phyloP scores from a whole-genome alignment of 805 yeast genomes.

The Candida xyloterini region DNA sequence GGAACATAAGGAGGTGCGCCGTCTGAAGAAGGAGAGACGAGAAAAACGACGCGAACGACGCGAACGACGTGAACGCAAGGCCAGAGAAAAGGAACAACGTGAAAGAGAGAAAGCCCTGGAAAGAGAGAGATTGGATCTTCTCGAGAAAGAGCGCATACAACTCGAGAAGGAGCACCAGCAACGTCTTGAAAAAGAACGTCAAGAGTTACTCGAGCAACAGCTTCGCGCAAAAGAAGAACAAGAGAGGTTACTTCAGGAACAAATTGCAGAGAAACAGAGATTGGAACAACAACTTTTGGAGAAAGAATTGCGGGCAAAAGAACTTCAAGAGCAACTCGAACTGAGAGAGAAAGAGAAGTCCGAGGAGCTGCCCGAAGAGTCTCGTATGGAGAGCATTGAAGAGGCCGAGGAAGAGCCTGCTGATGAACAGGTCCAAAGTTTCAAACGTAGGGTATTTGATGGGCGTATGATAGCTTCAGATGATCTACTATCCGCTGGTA shows the following conservation, averaged over 20 bases:
- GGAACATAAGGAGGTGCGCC: constrained; percentile 1
- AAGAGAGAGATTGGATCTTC: constrained; percentile 2
- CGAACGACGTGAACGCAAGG: not conserved
- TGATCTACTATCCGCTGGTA: constrained; percentile 19
- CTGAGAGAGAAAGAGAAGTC: constrained; percentile 1
- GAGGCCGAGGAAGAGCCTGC: too few species aligned
- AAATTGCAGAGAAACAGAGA: not conserved
- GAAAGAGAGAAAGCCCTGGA: not conserved
- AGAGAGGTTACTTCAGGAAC: not conserved
- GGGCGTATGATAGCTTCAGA: constrained; percentile 16
- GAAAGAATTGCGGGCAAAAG: not conserved
- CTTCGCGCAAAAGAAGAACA: not conserved
- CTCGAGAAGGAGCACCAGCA: not conserved
- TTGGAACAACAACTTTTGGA: not conserved
- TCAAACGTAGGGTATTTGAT: too few species aligned
- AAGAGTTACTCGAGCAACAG: not conserved
- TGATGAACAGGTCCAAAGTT: too few species aligned
- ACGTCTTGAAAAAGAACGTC: not conserved
- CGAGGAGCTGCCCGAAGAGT: not conserved
- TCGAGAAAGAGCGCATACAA: constrained; percentile 4
- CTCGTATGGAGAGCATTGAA: too few species aligned
- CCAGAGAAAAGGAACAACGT: not conserved
- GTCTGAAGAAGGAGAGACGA: constrained; percentile 1
- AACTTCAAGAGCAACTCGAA: not conserved
- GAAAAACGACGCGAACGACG: not conserved